Base-by-base conservation (phyloP, 495 filamentous ascomycete species). In the Jackrogersella minutella region DNA sequence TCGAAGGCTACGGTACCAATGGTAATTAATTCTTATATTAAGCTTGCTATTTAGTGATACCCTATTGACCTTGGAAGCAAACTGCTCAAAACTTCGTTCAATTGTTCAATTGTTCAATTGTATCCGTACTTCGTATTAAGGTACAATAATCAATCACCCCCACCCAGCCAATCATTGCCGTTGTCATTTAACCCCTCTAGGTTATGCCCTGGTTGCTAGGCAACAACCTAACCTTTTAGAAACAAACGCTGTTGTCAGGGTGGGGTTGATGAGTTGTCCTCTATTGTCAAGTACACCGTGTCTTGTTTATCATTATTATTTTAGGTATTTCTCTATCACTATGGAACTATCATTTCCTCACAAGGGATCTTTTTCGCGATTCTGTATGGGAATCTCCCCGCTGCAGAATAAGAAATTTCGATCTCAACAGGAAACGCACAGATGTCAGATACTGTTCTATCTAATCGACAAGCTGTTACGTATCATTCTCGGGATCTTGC, bases 401-500 rank as follows among this genome's bases (percentile, higher is more conserved):
- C 41, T 49, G 14, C 21, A 24, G 19, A 28, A 22, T 26, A 30
- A 17, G 41, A 13, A n/a, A 36, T 26, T 40, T 37, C 33, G 5
- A 51, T 19, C 2, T 49, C n/a, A 1, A 16, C 56, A 22, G 46
- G 26, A 40, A 43, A 19, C 39, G 31, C 55, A 43, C 36, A 58
- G 34, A 57, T 43, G 17, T 52, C 22, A 24, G 33, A 8, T 51
- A 5, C 3, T 24, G 21, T 40, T 34, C 44, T 30, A 40, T 2
- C 34, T 52, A 37, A 57, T 33, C 19, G 21, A 26, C 8, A 19
- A n/a, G 19, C 30, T 17, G 9, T 50, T 41, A 63, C 31, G 53
- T 68, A 53, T 50, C 58, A 68, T 63, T 39, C 59, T 54, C 65
- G 59, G 65, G 65, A 63, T 52, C 65, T 68, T 63, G 58, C 58